Evolutionary conservation across 2,329 filamentous ascomycete genomes (phyloP), one percentile per base, ranked within the genome.

Genomic region (Fusarium compactum): DNA sequence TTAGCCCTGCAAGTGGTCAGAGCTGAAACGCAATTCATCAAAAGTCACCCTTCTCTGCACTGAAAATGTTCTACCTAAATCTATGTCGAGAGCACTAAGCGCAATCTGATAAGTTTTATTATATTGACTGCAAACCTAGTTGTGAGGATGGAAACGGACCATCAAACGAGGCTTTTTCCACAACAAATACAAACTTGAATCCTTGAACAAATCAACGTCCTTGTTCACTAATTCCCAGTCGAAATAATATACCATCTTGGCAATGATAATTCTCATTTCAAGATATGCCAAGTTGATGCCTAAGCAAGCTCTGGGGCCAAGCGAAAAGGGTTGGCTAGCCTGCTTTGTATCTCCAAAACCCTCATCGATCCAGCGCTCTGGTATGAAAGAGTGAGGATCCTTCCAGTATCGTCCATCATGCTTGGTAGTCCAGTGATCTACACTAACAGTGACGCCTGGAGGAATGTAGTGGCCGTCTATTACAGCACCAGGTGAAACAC

Each of bases 391-490:
- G 11, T 62, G 18, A 3, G 59, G 45, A 2, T 57, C 38, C 8
- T 16, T 27, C 16, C 54, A 67, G 46, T 50, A 52, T 6, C 54
- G 45, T 10, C 10, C n/a, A 45, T 67, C 64, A 29, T 44, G 60
- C 14, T n/a, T 22, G 20, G 20, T 32, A 56, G 40, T 22, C 25
- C 46, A 54, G 24, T 59, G 9, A 18, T 59, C 54, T 3, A 50
- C 40, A 10, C 43, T 51, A 5, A 63, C 64, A 25, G 24, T 46
- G 15, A 45, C 50, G 5, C 64, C 59, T 4, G 50, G 11, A 14
- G 64, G 64, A 16, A 67, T 38, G 25, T 56, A 41, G 14, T 27
- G 16, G 11, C 55, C 63, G 22, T 46, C 48, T 18, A 67, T 43
- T 9, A 22, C 50, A 18, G 58, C 59, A 2, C 58, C 63, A 6